These are phyloP conservation scores for Spergularia marina DNA, from an alignment of 148 eudicot species.

Conservation along the genomic window DNA sequence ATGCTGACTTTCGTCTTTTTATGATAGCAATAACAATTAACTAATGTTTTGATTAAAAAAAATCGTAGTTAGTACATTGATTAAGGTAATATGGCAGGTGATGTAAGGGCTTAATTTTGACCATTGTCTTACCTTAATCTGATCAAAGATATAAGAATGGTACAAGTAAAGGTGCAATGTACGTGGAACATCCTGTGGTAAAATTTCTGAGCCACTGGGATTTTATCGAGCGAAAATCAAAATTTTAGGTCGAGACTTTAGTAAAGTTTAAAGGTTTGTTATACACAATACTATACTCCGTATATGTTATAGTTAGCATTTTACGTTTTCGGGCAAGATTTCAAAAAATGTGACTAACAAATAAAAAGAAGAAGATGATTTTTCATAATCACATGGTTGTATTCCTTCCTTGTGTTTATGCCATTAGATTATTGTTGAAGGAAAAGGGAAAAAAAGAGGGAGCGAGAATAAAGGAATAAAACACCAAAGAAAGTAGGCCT, in stretches of 20 bases:
- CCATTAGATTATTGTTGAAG: conserved; percentile 8
- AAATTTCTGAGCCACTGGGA: background rate
- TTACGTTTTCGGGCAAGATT: too few species aligned
- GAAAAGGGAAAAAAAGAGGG: background rate
- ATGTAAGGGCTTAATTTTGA: background rate
- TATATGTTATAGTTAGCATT: background rate
- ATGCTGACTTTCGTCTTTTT: too few species aligned
- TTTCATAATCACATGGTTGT: conserved; percentile 29
- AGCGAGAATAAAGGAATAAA: conserved; percentile 16
- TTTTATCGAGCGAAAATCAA: background rate
- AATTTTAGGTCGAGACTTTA: conserved; percentile 2
- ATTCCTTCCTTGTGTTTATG: conserved; percentile 27
- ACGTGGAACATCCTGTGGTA: conserved; percentile 20
- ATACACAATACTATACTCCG: too few species aligned
- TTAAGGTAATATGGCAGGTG: too few species aligned
- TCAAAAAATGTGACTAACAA: background rate
- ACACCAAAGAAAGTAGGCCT: conserved; percentile 12
- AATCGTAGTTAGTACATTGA: too few species aligned
- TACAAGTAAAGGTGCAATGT: background rate
- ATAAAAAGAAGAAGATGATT: background rate
- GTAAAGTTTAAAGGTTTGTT: background rate
- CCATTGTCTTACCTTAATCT: too few species aligned
- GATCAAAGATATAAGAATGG: background rate
- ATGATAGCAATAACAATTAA: too few species aligned
- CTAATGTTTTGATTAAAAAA: too few species aligned